Evolutionary conservation across 169 alveolate species (phyloP), one percentile per base, ranked within the genome.

Genomic region (Plasmodium adleri): DNA sequence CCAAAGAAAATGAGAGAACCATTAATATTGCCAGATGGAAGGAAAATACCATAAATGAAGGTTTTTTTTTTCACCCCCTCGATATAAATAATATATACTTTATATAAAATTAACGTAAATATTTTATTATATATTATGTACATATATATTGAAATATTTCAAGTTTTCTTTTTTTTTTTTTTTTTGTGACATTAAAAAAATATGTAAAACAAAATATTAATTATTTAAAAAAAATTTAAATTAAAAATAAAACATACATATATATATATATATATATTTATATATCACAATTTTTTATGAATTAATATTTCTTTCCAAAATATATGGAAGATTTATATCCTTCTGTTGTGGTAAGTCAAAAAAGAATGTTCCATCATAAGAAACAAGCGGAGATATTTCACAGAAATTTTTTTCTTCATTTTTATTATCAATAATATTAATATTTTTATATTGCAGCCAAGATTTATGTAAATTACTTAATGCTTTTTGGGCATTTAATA

Each of bases 1-100:
- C 95, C 95, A 56, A 94, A 92, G 86, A 87, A 93, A 72, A 52
- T 90, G 15, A 88, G 96, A 54, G 88, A 87, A 47, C 93, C 88
- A 1, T 74, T 94, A 49, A 88, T 85, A 59, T 86, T 94, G 28
- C 96, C 96, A 9, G 95, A 92, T 63, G 96, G 96, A 24, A 70
- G 93, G 28, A 87, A 72, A 58, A 62, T 78, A 20, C 91, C 91
- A 6, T 83, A 10, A 68, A 50, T 24, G 17, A 1, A 39, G 5
- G 47, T 39, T 39, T 39, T 39, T 39, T 5, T 0, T 5, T 1
- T 5, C 9, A 0, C 32, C 1, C 9, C 5, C 9, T 5, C 5
- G 22, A 20, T 39, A 39, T 39, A 39, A 39, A 39, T 39, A 39
- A 39, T 39, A 39, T 39, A 39, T 39, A 39, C 10, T 5, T 0